Percentiles rank a stretch among this genome's conserved stretches.
Conservation (phyloP, 169 alveolate species). For the Cryptosporidium parvum region DNA sequence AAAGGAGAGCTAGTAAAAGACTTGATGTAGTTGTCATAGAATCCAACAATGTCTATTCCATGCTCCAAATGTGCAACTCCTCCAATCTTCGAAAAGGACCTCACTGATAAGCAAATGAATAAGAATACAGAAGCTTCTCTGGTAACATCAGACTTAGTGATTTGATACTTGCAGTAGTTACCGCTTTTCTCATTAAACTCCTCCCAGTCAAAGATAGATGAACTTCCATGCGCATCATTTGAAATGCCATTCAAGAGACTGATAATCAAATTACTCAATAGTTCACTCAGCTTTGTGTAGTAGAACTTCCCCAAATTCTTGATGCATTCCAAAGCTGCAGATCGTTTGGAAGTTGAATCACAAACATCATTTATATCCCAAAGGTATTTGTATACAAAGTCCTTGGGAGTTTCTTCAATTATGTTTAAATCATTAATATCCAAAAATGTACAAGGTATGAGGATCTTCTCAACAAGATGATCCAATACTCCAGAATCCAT, state of each 20-base stretch:
- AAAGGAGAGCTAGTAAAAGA: constrained; percentile 35
- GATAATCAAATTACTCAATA: constrained; percentile 32
- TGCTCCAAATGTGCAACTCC: constrained; percentile 53
- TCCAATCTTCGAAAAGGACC: constrained; percentile 50
- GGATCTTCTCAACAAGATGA: constrained; percentile 64
- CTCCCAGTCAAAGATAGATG: constrained; percentile 53
- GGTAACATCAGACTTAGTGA: constrained; percentile 37
- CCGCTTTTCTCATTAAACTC: constrained; percentile 37
- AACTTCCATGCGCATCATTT: not conserved
- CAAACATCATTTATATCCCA: constrained; percentile 74
- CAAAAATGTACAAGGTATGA: constrained; percentile 72
- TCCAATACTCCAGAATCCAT: constrained; percentile 62
- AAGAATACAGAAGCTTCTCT: constrained; percentile 65
- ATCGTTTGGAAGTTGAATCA: constrained; percentile 68
- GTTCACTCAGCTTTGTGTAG: constrained; percentile 50
- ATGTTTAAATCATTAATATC: constrained; percentile 37
- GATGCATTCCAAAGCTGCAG: constrained; percentile 73
- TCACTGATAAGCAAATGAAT: constrained; percentile 66
- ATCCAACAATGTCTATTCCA: constrained; percentile 60
- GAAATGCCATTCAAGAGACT: constrained; percentile 38
- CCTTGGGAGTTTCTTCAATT: constrained; percentile 65
- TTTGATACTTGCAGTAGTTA: constrained; percentile 10
- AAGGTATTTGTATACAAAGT: constrained; percentile 60
- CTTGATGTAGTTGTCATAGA: constrained; percentile 47
- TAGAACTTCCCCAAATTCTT: constrained; percentile 67